A percentile compares a stretch with the other conserved stretches of the same genome.
Conservation (phyloP, 345 rosid species). For the Rhodomyrtus tomentosa region DNA sequence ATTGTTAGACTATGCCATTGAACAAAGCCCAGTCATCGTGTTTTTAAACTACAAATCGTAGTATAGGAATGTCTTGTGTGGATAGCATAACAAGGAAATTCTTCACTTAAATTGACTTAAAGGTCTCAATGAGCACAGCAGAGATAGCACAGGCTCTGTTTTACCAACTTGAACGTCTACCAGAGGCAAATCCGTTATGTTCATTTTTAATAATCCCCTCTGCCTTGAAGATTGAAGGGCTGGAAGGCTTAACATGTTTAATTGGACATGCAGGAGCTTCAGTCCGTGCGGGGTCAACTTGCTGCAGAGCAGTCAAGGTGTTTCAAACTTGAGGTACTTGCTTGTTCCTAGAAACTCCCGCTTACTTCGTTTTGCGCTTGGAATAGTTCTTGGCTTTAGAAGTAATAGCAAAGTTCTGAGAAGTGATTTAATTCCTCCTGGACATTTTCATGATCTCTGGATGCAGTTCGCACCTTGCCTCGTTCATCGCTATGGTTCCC, state of each 20-base stretch:
- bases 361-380: neutral
- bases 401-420: neutral
- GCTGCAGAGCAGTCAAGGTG: constrained; percentile 95
- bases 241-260: neutral
- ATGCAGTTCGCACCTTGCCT: neutral
- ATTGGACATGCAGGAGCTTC: constrained; percentile 58
- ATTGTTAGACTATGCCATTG: neutral
- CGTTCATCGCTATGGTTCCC: neutral
- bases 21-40: neutral
- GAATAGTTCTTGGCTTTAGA: neutral
- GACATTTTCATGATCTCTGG: neutral
- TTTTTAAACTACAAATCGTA: neutral
- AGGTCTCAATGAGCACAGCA: neutral
- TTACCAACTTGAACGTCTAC: neutral
- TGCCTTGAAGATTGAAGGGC: neutral
- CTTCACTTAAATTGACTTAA: neutral
- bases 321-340: constrained; percentile 87
- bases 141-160: neutral
- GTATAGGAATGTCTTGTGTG: neutral
- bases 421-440: neutral
- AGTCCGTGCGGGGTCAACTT: constrained; percentile 89
- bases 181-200: neutral
- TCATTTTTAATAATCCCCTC: neutral
- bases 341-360: neutral
- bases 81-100: neutral